These are phyloP conservation scores for Fusarium lateritium DNA, from an alignment of 2,329 filamentous ascomycete species.

Conservation along the genomic window DNA sequence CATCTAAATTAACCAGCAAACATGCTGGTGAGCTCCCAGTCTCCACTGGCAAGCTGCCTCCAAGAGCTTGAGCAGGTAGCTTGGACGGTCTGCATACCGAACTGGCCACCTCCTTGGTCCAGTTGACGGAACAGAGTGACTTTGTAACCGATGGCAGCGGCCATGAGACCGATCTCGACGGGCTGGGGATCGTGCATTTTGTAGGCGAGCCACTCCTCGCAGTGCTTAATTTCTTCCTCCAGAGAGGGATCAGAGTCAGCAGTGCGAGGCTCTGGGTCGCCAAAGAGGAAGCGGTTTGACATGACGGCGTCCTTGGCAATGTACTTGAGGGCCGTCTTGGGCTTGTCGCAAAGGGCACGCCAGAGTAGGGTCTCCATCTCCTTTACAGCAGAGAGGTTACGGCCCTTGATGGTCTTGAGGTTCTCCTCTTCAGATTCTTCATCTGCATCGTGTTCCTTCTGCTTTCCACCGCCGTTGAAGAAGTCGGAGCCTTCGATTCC, in stretches of 20 bases:
- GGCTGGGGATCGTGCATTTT: constrained; percentile 50
- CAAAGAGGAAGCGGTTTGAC: constrained; percentile 50
- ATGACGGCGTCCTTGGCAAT: constrained; percentile 49
- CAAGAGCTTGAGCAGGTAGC: constrained; percentile 50
- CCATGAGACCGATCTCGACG: constrained; percentile 50
- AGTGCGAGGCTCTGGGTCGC: constrained; percentile 43
- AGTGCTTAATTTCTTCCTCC: constrained; percentile 48
- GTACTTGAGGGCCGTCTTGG: constrained; percentile 49
- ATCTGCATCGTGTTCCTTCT: constrained; percentile 43
- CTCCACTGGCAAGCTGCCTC: constrained; percentile 49
- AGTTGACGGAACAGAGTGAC: constrained; percentile 48
- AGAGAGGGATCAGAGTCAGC: constrained; percentile 49
- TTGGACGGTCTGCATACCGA: constrained; percentile 44
- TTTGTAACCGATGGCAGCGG: constrained; percentile 47
- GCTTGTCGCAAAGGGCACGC: constrained; percentile 51
- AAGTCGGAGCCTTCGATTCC: constrained; percentile 46
- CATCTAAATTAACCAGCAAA: constrained; percentile 40
- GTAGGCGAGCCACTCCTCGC: constrained; percentile 50
- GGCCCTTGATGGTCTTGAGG: constrained; percentile 49
- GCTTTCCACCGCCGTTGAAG: constrained; percentile 45
- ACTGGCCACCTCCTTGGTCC: constrained; percentile 40
- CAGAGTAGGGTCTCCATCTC: constrained; percentile 51
- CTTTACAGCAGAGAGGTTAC: constrained; percentile 47
- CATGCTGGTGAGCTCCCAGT: constrained; percentile 51
- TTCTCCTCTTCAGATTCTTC: constrained; percentile 48